phyloP scores from a whole-genome alignment of 2,329 filamentous ascomycete genomes.

The Plenodomus tracheiphilus region DNA sequence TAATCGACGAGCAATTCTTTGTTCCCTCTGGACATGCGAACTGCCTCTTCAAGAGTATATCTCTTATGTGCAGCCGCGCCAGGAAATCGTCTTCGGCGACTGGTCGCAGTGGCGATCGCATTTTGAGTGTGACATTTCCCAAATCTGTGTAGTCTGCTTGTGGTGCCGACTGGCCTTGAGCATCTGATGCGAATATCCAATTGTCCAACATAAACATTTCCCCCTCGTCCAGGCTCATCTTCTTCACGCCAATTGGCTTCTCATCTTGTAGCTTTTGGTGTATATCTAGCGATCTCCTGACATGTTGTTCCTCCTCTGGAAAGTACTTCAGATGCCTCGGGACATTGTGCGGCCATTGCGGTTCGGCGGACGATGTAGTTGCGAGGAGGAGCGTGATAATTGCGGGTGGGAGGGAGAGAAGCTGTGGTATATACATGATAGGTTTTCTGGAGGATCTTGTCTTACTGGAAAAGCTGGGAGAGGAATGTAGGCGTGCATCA shows the following conservation, averaged over 20 bases:
- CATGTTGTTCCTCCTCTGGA: slow-evolving; percentile 50
- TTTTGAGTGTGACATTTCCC: slow-evolving; percentile 27
- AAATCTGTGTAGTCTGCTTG: slow-evolving; percentile 11
- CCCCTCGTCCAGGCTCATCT: slow-evolving; percentile 70
- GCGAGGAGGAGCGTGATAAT: slow-evolving; percentile 34
- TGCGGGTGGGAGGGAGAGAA: slow-evolving; percentile 37
- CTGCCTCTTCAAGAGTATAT: slow-evolving; percentile 55
- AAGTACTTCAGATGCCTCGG: slow-evolving; percentile 52
- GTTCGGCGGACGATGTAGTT: slow-evolving; percentile 12
- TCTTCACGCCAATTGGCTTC: slow-evolving; percentile 66
- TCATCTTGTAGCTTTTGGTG: slow-evolving; percentile 45
- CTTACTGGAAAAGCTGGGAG: slow-evolving; percentile 13
- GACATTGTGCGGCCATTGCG: slow-evolving; percentile 53
- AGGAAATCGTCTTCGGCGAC: slow-evolving; percentile 32
- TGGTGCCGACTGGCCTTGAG: slow-evolving; percentile 2
- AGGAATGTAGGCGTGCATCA: slow-evolving; percentile 11
- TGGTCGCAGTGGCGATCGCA: slow-evolving; percentile 31
- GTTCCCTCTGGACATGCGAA: slow-evolving; percentile 71
- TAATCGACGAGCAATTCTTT: slow-evolving; percentile 65
- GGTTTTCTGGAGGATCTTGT: not conserved
- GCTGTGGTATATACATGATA: slow-evolving; percentile 29
- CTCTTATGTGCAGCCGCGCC: slow-evolving; percentile 44
- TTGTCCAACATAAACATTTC: slow-evolving; percentile 77
- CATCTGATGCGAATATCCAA: slow-evolving; percentile 52
- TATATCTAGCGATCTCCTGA: slow-evolving; percentile 47